A percentile compares a stretch with the other conserved stretches of the same genome.
These are phyloP conservation scores for Rheum nobile DNA, from an alignment of 148 eudicot genomes.

Conservation along the genomic window DNA sequence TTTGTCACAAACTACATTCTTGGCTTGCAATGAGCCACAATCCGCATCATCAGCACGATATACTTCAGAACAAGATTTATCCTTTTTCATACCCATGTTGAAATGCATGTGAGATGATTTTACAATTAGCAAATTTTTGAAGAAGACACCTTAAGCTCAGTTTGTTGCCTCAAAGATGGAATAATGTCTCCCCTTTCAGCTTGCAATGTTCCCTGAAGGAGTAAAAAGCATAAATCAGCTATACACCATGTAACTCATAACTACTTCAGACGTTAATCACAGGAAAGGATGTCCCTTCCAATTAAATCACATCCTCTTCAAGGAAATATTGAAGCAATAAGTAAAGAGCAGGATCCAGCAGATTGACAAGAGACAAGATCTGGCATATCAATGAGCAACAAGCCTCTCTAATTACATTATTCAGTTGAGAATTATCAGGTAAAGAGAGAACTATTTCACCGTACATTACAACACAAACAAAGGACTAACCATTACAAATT, in stretches of 20 bases:
- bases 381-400: background rate
- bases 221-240: background rate
- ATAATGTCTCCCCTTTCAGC: background rate
- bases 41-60: background rate
- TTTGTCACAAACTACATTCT: background rate
- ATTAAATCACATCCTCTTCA: background rate
- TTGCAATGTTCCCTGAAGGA: background rate
- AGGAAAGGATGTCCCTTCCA: background rate
- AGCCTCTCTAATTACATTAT: background rate
- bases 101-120: background rate
- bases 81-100: slow-evolving; percentile 1
- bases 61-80: slow-evolving; percentile 2
- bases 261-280: background rate
- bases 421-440: background rate
- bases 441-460: background rate
- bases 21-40: background rate
- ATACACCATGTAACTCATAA: background rate
- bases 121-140: slow-evolving; percentile 19
- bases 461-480: background rate
- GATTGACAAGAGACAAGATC: background rate
- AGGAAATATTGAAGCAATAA: background rate
- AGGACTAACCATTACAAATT: background rate
- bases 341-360: background rate
- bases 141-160: background rate
- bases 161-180: background rate